Evolutionary conservation across 352 stramenopile genomes (phyloP), one percentile per base, ranked within the genome.

Genomic region (Phytophthora foliorum): DNA sequence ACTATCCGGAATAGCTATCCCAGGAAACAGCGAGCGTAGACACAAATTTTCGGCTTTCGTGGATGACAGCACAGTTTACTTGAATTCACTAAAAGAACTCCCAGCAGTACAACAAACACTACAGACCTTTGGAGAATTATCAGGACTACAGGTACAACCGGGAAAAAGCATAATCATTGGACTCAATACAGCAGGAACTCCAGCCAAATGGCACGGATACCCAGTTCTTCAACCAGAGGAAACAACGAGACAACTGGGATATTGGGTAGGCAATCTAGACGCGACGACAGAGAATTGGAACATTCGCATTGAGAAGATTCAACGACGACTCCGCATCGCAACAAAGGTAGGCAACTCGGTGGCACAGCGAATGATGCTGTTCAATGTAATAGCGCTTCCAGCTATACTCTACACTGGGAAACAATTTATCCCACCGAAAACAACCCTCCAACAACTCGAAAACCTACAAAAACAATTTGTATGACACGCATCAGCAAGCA

Each of bases 381-480:
- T 66, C 21, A 66, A 66, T 25, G 32, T 27, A 1, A 36, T 66
- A 4, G 14, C 51, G 3, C 36, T 66, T 16, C 48, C 46, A 8
- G 22, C 36, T 3, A 58, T 66, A 16, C 14, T 59, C 29, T 65
- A 52, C 14, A 65, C 57, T 14, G 57, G 57, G 0, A 19, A 51
- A 21, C 57, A 57, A 7, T 48, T 65, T 7, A 41, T 57, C n/a
- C 7, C 57, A 10, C 16, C 13, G 11, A 25, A n/a, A n/a, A 7
- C 17, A 3, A 32, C 29, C 5, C 9, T 57, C 6, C 2, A 17
- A 6, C n/a, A 51, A 34, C 36, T 65, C 3, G 46, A 57, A 24
- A 17, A 44, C 6, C 14, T 65, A 19, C 57, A 65, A 29, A 65
- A 65, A 27, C 8, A 36, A 4, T 64, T 64, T 50, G 16, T 64